Evolutionary conservation across 2,329 filamentous ascomycete species (phyloP), one percentile per base, ranked within the genome.

Genomic region (Trichoderma polysporum): DNA sequence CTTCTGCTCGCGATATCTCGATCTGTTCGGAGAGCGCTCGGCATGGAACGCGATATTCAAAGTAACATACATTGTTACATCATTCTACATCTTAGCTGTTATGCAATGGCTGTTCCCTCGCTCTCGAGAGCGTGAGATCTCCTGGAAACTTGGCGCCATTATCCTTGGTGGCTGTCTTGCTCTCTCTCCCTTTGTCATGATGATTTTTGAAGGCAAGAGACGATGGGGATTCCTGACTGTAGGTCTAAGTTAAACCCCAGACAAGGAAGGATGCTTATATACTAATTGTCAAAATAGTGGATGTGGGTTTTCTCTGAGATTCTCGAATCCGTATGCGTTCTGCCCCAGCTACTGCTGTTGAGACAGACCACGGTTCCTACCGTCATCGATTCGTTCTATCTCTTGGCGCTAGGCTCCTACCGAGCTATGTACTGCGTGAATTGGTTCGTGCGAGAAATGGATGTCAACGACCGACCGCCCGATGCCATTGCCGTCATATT

Each of bases 321-420:
- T 71, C 90, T 98, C 74, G 94, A 98, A 80, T 94, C 93, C 37
- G 88, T 96, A 68, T 95, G 91, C 77, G 88, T 97, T 37, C 88
- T 98, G 22, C 94, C 94, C 0, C 94, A 98, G 77, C 89, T 98
- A 1, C 86, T 97, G 6, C 89, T 97, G 50, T 88, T 98, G 15
- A 91, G 94, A 68, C 93, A 97, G 78, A 97, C 94, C n/a, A 93
- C 90, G 29, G 93, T 97, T 0, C 94, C 94, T 0, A 98, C 94
- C 57, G 94, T 97, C 54, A 94, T 98, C 79, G 92, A 97, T 77
- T 97, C 92, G n/a, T 97, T 91, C 81, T 98, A 98, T 79, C 91
- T 98, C 65, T 83, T 95, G 58, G 89, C 93, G 0, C 86, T 97
- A 1, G 94, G 94, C 39, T 90, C 90, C 13, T 98, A 97, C 80